Conservation (phyloP, 2,329 filamentous ascomycete species). For the Bimuria novae-zelandiae region DNA sequence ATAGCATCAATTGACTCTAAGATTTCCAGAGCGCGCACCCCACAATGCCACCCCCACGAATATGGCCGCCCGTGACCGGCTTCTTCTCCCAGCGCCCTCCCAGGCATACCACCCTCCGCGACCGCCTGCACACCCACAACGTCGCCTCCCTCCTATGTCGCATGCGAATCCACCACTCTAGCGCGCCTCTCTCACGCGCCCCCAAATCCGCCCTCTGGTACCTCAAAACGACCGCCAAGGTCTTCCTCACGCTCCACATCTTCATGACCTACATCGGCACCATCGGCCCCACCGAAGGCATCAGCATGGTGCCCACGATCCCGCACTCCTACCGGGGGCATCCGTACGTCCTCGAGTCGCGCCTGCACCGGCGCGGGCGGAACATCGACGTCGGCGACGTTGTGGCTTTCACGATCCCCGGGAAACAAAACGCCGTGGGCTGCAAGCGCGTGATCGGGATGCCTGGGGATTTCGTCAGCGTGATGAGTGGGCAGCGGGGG, state of each 20-base stretch:
- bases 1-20: neutral
- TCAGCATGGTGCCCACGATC: conserved; percentile 90
- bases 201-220: neutral
- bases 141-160: conserved; percentile 9
- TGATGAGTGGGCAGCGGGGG: conserved; percentile 61
- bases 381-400: conserved; percentile 78
- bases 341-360: conserved; percentile 33
- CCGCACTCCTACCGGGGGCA: conserved; percentile 20
- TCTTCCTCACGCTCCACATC: conserved; percentile 39
- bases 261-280: conserved; percentile 61
- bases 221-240: conserved; percentile 18
- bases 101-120: conserved; percentile 5
- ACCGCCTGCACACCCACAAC: neutral
- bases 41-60: conserved; percentile 30
- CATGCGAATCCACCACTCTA: conserved; percentile 10
- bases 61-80: conserved; percentile 2
- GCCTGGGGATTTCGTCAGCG: conserved; percentile 70
- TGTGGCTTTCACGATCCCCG: conserved; percentile 77
- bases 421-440: conserved; percentile 59
- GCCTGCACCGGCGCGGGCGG: conserved; percentile 58
- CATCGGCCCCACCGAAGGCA: conserved; percentile 66
- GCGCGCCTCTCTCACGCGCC: neutral
- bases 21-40: conserved; percentile 13
- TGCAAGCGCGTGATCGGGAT: conserved; percentile 74
- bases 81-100: conserved; percentile 9